phyloP scores from a whole-genome alignment of 768 basidiomycete genomes.

The Boletus eberwhitei region DNA sequence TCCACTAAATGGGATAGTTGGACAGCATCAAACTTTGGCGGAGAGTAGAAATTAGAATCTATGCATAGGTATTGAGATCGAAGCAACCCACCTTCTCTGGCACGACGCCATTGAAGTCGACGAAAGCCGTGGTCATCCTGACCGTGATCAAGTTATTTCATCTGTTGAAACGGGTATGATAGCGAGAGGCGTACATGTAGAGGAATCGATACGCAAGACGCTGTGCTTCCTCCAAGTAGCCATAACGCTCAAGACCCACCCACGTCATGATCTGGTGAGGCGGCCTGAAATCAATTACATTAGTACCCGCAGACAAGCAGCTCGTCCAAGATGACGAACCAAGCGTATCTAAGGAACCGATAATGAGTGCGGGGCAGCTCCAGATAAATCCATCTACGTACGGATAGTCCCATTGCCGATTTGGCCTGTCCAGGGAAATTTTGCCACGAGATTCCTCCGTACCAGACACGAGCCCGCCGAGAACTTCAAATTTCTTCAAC shows the following conservation, averaged over 20 bases:
- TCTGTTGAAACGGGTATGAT: neutral
- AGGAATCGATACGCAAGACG: slow-evolving; percentile 92
- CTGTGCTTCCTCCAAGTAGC: slow-evolving; percentile 90
- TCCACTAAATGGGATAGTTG: slow-evolving; percentile 94
- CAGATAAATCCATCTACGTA: slow-evolving; percentile 41
- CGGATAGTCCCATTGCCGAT: slow-evolving; percentile 99
- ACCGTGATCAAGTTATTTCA: slow-evolving; percentile 1
- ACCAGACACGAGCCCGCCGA: slow-evolving; percentile 92
- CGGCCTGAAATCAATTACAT: slow-evolving; percentile 50
- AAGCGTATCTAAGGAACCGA: slow-evolving; percentile 54
- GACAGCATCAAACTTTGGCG: slow-evolving; percentile 84
- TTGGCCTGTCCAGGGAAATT: slow-evolving; percentile 93
- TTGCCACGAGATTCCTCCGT: slow-evolving; percentile 96
- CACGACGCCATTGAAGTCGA: slow-evolving; percentile 97
- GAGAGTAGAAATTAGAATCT: neutral
- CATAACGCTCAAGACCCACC: slow-evolving; percentile 96
- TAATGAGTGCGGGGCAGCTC: slow-evolving; percentile 5
- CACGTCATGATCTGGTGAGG: slow-evolving; percentile 98
- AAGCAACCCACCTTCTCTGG: slow-evolving; percentile 75
- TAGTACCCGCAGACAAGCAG: slow-evolving; percentile 2
- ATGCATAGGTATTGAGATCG: neutral
- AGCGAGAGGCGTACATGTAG: slow-evolving; percentile 92
- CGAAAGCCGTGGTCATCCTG: slow-evolving; percentile 92
- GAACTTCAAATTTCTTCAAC: slow-evolving; percentile 92
- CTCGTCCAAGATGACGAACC: slow-evolving; percentile 35